Evolutionary conservation across 1,284 basidiomycete genomes (phyloP), one percentile per base, ranked within the genome.

Genomic region (Heterobasidion occidentale): DNA sequence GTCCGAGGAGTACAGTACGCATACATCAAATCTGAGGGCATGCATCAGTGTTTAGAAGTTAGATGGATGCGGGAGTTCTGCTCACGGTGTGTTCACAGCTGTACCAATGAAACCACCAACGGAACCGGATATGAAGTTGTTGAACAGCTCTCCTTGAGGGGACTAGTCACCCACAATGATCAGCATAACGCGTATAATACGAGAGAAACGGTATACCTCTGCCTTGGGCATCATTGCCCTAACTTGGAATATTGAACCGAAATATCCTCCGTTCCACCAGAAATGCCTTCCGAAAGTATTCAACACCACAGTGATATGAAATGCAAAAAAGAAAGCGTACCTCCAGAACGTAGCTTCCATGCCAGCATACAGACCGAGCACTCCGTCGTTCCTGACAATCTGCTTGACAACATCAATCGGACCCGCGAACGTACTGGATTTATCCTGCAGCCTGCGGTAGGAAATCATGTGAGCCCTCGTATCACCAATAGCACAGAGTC

Each of bases 291-390:
- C 45, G 53, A 9, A 58, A 44, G 47, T 44, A 27, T 27, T 27
- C 27, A 27, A 27, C 45, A 38, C 14, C 6, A 38, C 38, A 38
- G 45, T 19, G 46, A 44, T 50, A 51, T 19, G 48, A 12, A 20
- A 8, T 19, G 19, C 15, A 12, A 42, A 48, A 48, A 57, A 44
- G 17, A 36, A 9, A 36, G 64, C 71, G 34, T 58, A 89, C 90
- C 91, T 83, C 94, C 94, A 97, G 74, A 97, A 95, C 1, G 94
- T 97, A 9, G 91, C 83, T 70, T 97, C 94, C 89, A 97, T 94
- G 36, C 94, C 94, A 44, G 84, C 83, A 68, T 96, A 98, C 53
- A 96, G 77, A 46, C 93, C 95, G 1, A 96, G 74, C 7, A 90
- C 53, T 42, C 95, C 95, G 44, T 92, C 84, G 59, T 84, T 86